Base-by-base conservation (phyloP, 495 filamentous ascomycete species). In the Hypoxylon rickii region DNA sequence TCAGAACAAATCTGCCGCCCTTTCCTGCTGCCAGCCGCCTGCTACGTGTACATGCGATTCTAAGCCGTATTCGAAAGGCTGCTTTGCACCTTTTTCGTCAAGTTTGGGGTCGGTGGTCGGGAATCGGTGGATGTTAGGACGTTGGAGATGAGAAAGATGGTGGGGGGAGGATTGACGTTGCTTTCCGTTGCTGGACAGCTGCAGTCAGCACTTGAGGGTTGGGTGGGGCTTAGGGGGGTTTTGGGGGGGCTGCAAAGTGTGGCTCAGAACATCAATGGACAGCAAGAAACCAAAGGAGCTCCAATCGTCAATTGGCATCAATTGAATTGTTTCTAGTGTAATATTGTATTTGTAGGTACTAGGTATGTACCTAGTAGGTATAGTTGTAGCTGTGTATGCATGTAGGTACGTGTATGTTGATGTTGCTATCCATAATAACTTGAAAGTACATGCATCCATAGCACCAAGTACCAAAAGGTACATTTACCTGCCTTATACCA, bases 1-100 rank as follows among this genome's bases (percentile, higher is more conserved):
- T 21, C 15, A 45, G 26, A 32, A 34, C 16, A 12, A 15, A 32
- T 40, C 45, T 47, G 41, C 58, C 42, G 58, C 52, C 20, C 43
- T 47, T 61, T 34, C 45, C 42, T 61, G 43, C n/a, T n/a, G n/a
- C n/a, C n/a, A n/a, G 24, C 24, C 10, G 10, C 24, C 32, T 42
- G 49, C 57, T 61, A 61, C 58, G 58, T 61, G 58, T 55, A 61
- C 58, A 51, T 51, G 47, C 40, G 45, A 55, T 26, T 24, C 29
- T n/a, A 31, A 44, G 24, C 39, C 21, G 51, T 36, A 7, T 5
- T 18, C 32, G 24, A 33, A 38, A 18, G 45, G 41, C 12, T 29
- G 4, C 24, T 29, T 29, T 31, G 49, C 51, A 55, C 42, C 51
- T 51, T 61, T 45, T 61, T 48, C 21, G 32, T 38, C 33, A 15